phyloP scores from a whole-genome alignment of 257 asterid genomes.

The Craterostigma plantagineum region DNA sequence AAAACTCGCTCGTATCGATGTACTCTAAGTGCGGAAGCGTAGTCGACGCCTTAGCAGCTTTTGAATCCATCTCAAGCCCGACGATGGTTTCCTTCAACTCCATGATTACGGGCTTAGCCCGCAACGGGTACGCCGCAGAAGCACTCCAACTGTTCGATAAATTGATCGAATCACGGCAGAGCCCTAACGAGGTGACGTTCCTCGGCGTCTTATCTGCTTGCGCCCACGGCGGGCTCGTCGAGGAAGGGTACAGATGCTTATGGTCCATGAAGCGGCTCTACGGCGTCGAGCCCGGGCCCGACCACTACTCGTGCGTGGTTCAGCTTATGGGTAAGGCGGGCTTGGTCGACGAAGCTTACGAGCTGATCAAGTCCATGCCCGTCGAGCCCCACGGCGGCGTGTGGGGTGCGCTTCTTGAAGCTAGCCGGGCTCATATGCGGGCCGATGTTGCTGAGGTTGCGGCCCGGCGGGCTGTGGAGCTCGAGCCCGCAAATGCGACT shows the following conservation, averaged over 20 bases:
- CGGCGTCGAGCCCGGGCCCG: constrained; percentile 43
- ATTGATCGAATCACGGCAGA: constrained; percentile 22
- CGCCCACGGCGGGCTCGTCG: constrained; percentile 48
- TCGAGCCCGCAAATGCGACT: constrained; percentile 53
- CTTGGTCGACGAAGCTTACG: constrained; percentile 43
- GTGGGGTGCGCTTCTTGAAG: constrained; percentile 87
- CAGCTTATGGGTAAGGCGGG: constrained; percentile 81
- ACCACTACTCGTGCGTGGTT: constrained; percentile 75
- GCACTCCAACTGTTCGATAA: constrained; percentile 36
- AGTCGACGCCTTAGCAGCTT: constrained; percentile 34
- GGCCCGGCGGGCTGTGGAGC: constrained; percentile 28
- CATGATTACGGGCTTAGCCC: constrained; percentile 58
- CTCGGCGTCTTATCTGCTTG: constrained; percentile 72
- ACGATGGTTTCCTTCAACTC: constrained; percentile 49
- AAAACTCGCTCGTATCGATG: constrained; percentile 61
- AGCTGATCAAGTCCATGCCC: constrained; percentile 51
- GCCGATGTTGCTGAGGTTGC: constrained; percentile 57
- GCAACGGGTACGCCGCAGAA: constrained; percentile 47
- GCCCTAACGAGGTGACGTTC: constrained; percentile 56
- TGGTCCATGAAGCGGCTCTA: constrained; percentile 30
- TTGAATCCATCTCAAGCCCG: constrained; percentile 30
- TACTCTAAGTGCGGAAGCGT: constrained; percentile 54
- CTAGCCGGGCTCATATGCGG: constrained; percentile 36
- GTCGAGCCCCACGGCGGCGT: constrained; percentile 53
- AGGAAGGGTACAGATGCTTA: constrained; percentile 43